Percentiles rank a stretch among this genome's conserved stretches.
Conservation (phyloP, 192 early-diverging fungal species). For the Gaertneriomyces sp. region DNA sequence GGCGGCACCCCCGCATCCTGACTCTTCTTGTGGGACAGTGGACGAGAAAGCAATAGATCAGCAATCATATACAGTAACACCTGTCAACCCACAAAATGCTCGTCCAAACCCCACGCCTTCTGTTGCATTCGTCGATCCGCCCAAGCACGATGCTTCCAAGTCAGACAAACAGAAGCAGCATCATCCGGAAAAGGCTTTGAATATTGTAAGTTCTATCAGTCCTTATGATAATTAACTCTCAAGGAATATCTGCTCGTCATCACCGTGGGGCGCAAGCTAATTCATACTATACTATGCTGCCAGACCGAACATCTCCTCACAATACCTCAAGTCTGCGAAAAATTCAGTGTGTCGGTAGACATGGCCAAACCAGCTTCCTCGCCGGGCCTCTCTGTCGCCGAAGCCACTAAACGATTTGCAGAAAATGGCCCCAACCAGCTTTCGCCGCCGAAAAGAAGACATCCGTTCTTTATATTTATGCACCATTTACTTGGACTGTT, state of each 20-base stretch:
- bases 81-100: background rate
- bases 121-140: conserved; percentile 24
- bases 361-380: conserved; percentile 62
- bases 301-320: conserved; percentile 63
- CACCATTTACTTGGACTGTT: conserved; percentile 74
- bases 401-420: conserved; percentile 61
- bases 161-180: background rate
- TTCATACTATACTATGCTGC: background rate
- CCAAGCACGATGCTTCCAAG: conserved; percentile 3
- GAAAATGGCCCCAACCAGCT: conserved; percentile 81
- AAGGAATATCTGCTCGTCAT: background rate
- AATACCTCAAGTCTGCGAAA: conserved; percentile 48
- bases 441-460: conserved; percentile 80
- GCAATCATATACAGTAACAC: background rate
- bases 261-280: background rate
- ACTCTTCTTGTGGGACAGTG: background rate
- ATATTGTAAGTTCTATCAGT: conserved; percentile 14
- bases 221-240: background rate
- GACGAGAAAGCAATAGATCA: background rate
- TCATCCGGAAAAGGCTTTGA: conserved; percentile 5
- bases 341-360: conserved; percentile 52
- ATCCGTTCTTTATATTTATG: conserved; percentile 71
- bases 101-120: conserved; percentile 10
- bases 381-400: conserved; percentile 59
- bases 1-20: background rate